A percentile compares a stretch with the other conserved stretches of the same genome.
Evolutionary conservation across 768 basidiomycete species (phyloP).

Genomic region (Mrakia frigida): DNA sequence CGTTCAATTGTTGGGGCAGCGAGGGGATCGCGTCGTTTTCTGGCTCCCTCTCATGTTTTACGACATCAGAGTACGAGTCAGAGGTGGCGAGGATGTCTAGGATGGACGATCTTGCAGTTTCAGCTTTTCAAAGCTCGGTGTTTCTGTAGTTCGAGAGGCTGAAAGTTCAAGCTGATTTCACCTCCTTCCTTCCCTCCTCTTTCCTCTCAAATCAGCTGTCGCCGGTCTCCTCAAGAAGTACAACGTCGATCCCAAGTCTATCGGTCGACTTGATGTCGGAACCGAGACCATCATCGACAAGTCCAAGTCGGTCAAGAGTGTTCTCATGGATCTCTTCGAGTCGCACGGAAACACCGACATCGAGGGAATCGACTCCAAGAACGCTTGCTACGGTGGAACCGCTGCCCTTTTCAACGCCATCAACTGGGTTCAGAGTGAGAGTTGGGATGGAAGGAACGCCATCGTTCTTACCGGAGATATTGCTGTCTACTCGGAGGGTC

Average conservation of each 20-base stretch:
- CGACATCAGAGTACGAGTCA: not conserved
- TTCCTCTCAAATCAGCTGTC: constrained; percentile 57
- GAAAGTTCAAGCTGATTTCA: not conserved
- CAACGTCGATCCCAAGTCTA: constrained; percentile 90
- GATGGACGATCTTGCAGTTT: not conserved
- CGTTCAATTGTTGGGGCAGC: not conserved
- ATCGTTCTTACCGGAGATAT: constrained; percentile 97
- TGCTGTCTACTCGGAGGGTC: constrained; percentile 94
- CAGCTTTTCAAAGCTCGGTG: not conserved
- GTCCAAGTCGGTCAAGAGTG: constrained; percentile 96
- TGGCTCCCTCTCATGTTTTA: not conserved
- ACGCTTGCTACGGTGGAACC: constrained; percentile 98
- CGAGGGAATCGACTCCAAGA: constrained; percentile 98
- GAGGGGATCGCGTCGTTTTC: not conserved
- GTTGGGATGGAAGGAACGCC: constrained; percentile 96
- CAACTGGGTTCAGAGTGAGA: constrained; percentile 94
- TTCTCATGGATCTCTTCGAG: constrained; percentile 96
- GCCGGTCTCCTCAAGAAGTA: constrained; percentile 84
- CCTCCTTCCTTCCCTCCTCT: constrained; percentile 26
- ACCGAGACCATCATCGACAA: constrained; percentile 99
- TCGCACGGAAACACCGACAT: constrained; percentile 90
- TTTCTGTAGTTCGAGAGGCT: no score
- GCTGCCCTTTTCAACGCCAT: constrained; percentile 97
- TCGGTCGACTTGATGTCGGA: constrained; percentile 96
- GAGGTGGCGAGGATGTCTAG: not conserved